Evolutionary conservation across 208 protist species (phyloP).

Genomic region (Trypanosoma melophagium): DNA sequence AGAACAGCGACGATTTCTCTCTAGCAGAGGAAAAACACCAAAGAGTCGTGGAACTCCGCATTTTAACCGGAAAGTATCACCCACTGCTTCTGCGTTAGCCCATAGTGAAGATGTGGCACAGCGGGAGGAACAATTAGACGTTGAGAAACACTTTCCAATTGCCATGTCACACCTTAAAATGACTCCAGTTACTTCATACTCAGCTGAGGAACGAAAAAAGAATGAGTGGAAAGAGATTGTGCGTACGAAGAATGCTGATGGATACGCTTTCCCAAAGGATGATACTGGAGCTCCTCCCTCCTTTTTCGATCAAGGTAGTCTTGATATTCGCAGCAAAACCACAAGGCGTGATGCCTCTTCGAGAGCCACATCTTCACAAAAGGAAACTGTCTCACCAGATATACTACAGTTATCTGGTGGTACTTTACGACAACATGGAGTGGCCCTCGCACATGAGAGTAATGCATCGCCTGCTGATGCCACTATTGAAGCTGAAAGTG

Average conservation of each 20-base stretch:
- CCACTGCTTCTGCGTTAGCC: slow-evolving; percentile 19
- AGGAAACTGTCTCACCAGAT: slow-evolving; percentile 61
- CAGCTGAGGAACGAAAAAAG: slow-evolving; percentile 31
- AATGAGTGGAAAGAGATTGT: slow-evolving; percentile 59
- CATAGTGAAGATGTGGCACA: slow-evolving; percentile 53
- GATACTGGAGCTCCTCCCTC: slow-evolving; percentile 26
- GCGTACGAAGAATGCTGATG: slow-evolving; percentile 59
- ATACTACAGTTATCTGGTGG: slow-evolving; percentile 74
- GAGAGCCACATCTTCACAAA: background rate
- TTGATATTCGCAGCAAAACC: slow-evolving; percentile 65
- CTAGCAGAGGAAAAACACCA: background rate
- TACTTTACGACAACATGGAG: slow-evolving; percentile 48
- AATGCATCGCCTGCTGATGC: slow-evolving; percentile 72
- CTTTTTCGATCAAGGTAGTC: slow-evolving; percentile 77
- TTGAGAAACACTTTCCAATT: slow-evolving; percentile 68
- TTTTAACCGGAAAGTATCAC: background rate
- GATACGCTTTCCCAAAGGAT: slow-evolving; percentile 21
- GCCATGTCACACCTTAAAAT: slow-evolving; percentile 72
- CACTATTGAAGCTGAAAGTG: slow-evolving; percentile 53
- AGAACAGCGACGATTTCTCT: background rate
- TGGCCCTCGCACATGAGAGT: slow-evolving; percentile 45
- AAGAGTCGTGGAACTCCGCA: background rate
- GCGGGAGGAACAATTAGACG: slow-evolving; percentile 45
- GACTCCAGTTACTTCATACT: slow-evolving; percentile 22
- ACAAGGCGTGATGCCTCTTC: slow-evolving; percentile 14